Base-by-base conservation (phyloP, 192 early-diverging fungal genomes). In the Coemansia sp. region DNA sequence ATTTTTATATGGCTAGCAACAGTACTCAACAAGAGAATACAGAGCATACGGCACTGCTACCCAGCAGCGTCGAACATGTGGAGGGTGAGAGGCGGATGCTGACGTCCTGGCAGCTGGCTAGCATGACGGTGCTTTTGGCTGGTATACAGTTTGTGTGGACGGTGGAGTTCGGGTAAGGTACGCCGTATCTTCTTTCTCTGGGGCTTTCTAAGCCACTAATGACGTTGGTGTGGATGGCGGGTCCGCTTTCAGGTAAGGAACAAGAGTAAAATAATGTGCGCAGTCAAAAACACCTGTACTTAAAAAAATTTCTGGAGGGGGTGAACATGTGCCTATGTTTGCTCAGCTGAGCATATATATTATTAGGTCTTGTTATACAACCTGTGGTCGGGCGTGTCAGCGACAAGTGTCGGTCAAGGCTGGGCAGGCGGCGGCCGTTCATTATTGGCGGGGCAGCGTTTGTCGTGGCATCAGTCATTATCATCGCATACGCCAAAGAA, bases 221-320 rank as follows among this genome's bases (percentile, higher is more conserved):
- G 79, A 92, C 94, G 27, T 76, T 98, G 21, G 97, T 99, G 6
- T 99, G 97, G 97, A 84, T 99, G 68, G 94, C 94, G 9, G 93
- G 93, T 14, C 93, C 93, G 24, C 82, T 94, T 33, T 91, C 91
- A 61, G 93, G 92, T 31, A 79, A 46, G 71, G 34, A 17, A 37
- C 29, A 56, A 48, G 27, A 54, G 29, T 31, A 31, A 54, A 14
- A 27, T 27, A 57, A 34, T 29, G 29, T 4, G 36, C n/a, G 35
- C 21, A 39, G 34, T 35, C 24, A 27, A 27, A 27, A 27, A 31
- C 27, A 8, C 41, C 41, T 42, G 29, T 33, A 54, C 51, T 33
- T 6, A 16, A n/a, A 34, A 34, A 34, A 33, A 33, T 48, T 48
- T 48, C 46, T n/a, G 1, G 6, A 19, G 24, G 24, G 24, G 24